Evolutionary conservation across 129 eudicot species (phyloP), one percentile per base, ranked within the genome.

Genomic region (Scalesia atractyloides): DNA sequence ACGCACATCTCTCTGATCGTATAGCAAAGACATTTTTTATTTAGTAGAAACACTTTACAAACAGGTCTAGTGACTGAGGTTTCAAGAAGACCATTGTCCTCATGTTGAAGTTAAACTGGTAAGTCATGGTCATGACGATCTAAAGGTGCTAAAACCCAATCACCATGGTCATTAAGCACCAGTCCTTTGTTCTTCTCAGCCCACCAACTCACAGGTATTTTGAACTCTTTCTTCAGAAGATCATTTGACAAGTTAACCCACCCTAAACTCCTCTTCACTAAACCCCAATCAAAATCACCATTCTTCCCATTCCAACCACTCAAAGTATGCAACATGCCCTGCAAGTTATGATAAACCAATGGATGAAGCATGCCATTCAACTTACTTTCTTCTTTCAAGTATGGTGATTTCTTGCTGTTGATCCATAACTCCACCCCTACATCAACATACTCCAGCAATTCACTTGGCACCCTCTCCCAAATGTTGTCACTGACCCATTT

Each of bases 321-420:
- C 49, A 70, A 64, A 52, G 24, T 63, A 70, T 77, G 82, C 76
- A 77, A 64, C 64, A 77, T 64, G 51, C 72, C 76, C 13, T 77
- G 76, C 82, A 77, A 63, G 16, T 61, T 15, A 61, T 61, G 66
- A 61, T 14, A 61, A 33, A 47, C 20, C 2, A 13, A 0, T 20
- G 57, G 72, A 46, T 44, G 19, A 20, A 66, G 11, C 64, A 0
- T 34, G 14, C 72, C 56, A 1, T 34, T 10, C 7, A 60, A 5
- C 34, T 51, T 57, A 20, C 24, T 22, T 49, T 48, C 34, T 7
- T 39, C 39, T 59, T 79, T 79, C 41, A 79, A 56, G 46, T 54
- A 79, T 4, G 82, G 78, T 2, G 82, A 79, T 61, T 7, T 34
- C 5, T 36, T 54, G 26, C 13, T 79, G 30, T 79, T 78, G 5